Percentiles rank a stretch among this genome's conserved stretches.
Evolutionary conservation across 768 basidiomycete species (phyloP).

Genomic region (Austroboletus eburneus): DNA sequence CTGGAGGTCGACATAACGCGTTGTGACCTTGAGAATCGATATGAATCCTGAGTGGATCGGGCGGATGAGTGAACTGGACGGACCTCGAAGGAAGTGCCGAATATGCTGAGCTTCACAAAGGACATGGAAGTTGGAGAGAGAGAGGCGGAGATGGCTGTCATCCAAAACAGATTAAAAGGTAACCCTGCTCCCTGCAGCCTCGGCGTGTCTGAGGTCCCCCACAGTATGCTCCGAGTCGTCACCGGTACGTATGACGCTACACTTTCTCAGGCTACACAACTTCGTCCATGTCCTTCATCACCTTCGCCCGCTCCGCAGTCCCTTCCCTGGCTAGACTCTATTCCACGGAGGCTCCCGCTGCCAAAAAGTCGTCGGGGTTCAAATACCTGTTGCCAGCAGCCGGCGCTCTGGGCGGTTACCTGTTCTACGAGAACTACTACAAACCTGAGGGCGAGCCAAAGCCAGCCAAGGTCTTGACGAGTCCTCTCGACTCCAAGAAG

Average conservation of each 20-base stretch:
- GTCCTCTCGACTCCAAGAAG: conserved; percentile 69
- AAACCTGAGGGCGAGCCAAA: conserved; percentile 33
- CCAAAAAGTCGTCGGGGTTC: conserved; percentile 47
- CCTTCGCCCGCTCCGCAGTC: conserved; percentile 41
- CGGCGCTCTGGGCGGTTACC: conserved; percentile 40
- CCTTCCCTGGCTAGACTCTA: conserved; percentile 39
- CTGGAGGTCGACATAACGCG: conserved; percentile 98
- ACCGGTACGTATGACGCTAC: background rate
- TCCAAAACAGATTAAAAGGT: conserved; percentile 14
- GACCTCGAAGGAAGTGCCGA: conserved; percentile 96
- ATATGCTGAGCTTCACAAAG: conserved; percentile 97
- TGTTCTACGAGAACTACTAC: conserved; percentile 51
- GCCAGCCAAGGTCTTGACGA: conserved; percentile 45
- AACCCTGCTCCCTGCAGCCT: conserved; percentile 15
- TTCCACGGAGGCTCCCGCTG: conserved; percentile 41
- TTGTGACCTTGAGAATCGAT: conserved; percentile 69
- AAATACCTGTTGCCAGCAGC: conserved; percentile 35
- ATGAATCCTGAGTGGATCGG: conserved; percentile 18
- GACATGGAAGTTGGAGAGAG: conserved; percentile 51
- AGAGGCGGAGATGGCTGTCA: background rate
- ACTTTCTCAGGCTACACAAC: no score
- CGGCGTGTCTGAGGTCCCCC: conserved; percentile 22
- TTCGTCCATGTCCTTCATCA: conserved; percentile 42
- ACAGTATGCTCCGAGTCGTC: background rate
- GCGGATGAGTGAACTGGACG: conserved; percentile 12